Conservation (phyloP, 805 yeast genomes). For the Zygoascus biomembranicola region DNA sequence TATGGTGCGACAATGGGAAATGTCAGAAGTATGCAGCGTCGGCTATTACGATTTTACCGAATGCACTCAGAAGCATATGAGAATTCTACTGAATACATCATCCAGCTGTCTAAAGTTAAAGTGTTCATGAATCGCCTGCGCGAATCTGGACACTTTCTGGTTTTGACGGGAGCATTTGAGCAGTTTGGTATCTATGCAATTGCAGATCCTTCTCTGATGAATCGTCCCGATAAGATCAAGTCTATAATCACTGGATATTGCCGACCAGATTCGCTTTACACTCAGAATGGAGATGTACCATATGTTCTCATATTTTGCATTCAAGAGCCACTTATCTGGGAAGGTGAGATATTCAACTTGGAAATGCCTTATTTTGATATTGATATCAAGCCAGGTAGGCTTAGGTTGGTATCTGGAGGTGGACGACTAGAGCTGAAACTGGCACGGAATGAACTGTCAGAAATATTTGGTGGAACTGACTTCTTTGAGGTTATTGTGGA, state of each 20-base stretch:
- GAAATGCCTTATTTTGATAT: slow-evolving; percentile 29
- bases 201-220: slow-evolving; percentile 53
- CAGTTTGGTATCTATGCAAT: slow-evolving; percentile 70
- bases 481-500: slow-evolving; percentile 40
- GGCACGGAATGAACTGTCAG: slow-evolving; percentile 49
- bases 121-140: slow-evolving; percentile 50
- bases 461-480: slow-evolving; percentile 47
- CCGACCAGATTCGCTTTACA: slow-evolving; percentile 20
- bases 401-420: slow-evolving; percentile 61
- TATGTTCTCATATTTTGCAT: slow-evolving; percentile 71
- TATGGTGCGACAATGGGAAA: slow-evolving; percentile 32
- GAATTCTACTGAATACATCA: slow-evolving; percentile 46
- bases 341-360: slow-evolving; percentile 62
- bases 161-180: slow-evolving; percentile 65
- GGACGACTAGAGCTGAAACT: slow-evolving; percentile 50
- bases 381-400: slow-evolving; percentile 59
- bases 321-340: slow-evolving; percentile 83
- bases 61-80: slow-evolving; percentile 43
- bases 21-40: slow-evolving; percentile 54
- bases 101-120: slow-evolving; percentile 30
- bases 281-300: slow-evolving; percentile 36
- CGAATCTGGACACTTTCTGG: slow-evolving; percentile 64
- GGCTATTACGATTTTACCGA: slow-evolving; percentile 68
- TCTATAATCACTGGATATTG: slow-evolving; percentile 26
- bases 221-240: slow-evolving; percentile 29